These are phyloP conservation scores for Monilinia fructicola DNA, from an alignment of 2,329 filamentous ascomycete genomes.

Conservation along the genomic window DNA sequence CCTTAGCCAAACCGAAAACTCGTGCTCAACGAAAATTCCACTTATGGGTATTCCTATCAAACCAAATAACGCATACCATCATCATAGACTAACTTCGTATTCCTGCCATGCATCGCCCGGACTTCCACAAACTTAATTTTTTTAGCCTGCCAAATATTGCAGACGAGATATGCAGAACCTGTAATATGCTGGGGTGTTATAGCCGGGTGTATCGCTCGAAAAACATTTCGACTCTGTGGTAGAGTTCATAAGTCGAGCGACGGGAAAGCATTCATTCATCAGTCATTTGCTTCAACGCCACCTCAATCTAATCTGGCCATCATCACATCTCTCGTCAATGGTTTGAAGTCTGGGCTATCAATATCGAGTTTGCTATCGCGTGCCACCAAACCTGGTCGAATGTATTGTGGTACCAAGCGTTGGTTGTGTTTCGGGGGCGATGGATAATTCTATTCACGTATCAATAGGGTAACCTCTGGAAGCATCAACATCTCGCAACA, in stretches of 20 bases:
- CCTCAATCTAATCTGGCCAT: conserved; percentile 92
- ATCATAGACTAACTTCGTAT: conserved; percentile 35
- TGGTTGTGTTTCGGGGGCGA: conserved; percentile 81
- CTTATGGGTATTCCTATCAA: conserved; percentile 39
- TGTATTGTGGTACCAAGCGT: conserved; percentile 82
- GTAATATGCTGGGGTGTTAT: conserved; percentile 36
- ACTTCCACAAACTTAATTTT: conserved; percentile 37
- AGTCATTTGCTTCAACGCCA: conserved; percentile 33
- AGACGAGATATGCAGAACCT: conserved; percentile 36
- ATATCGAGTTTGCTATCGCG: conserved; percentile 59
- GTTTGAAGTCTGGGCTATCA: conserved; percentile 91
- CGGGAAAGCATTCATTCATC: conserved; percentile 41
- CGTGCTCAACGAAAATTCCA: conserved; percentile 35
- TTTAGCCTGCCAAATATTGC: conserved; percentile 33
- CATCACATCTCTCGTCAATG: conserved; percentile 93
- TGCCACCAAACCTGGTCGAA: conserved; percentile 69
- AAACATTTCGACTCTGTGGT: conserved; percentile 33
- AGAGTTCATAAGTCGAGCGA: conserved; percentile 37
- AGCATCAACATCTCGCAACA: no score
- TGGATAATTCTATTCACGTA: conserved; percentile 77
- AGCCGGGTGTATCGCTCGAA: conserved; percentile 35
- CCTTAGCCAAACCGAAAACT: conserved; percentile 34
- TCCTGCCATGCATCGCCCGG: conserved; percentile 36
- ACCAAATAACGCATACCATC: conserved; percentile 40
- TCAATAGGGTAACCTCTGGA: no score